phyloP scores from a whole-genome alignment of 768 basidiomycete genomes.

The Mycena albidolilacea region DNA sequence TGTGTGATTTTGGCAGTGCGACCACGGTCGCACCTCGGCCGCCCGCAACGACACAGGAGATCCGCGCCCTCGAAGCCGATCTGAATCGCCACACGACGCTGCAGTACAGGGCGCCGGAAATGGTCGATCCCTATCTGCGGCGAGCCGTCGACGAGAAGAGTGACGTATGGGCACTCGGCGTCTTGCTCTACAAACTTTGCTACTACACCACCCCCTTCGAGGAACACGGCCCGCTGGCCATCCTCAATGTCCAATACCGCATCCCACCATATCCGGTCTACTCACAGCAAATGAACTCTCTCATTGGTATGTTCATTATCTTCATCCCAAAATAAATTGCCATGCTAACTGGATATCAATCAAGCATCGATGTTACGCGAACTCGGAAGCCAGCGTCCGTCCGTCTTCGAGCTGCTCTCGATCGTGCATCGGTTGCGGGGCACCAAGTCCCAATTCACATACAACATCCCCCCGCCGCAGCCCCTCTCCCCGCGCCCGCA shows the following conservation, averaged over 20 bases:
- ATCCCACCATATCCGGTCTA: slow-evolving; percentile 92
- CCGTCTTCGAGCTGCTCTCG: slow-evolving; percentile 88
- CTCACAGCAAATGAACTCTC: slow-evolving; percentile 83
- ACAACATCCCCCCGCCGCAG: slow-evolving; percentile 67
- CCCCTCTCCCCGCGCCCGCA: slow-evolving; percentile 58
- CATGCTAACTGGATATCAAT: slow-evolving; percentile 31
- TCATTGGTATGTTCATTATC: slow-evolving; percentile 76
- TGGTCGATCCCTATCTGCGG: slow-evolving; percentile 92
- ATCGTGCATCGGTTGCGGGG: slow-evolving; percentile 91
- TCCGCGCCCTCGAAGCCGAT: slow-evolving; percentile 90
- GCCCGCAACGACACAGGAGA: slow-evolving; percentile 86
- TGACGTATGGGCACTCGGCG: slow-evolving; percentile 98
- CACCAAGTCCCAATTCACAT: slow-evolving; percentile 85
- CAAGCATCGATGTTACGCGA: slow-evolving; percentile 94
- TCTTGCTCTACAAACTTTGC: slow-evolving; percentile 97
- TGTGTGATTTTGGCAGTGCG: slow-evolving; percentile 98
- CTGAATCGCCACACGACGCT: slow-evolving; percentile 96
- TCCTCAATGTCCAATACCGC: slow-evolving; percentile 96
- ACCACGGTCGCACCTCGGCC: slow-evolving; percentile 78
- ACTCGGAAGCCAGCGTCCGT: slow-evolving; percentile 88
- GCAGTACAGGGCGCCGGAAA: slow-evolving; percentile 98
- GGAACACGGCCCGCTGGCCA: slow-evolving; percentile 96
- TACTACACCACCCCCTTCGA: slow-evolving; percentile 99
- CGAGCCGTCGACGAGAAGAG: slow-evolving; percentile 93
- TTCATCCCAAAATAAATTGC: not conserved